Base-by-base conservation (phyloP, 176 grass and related monocot genomes). In the Carex parvula region DNA sequence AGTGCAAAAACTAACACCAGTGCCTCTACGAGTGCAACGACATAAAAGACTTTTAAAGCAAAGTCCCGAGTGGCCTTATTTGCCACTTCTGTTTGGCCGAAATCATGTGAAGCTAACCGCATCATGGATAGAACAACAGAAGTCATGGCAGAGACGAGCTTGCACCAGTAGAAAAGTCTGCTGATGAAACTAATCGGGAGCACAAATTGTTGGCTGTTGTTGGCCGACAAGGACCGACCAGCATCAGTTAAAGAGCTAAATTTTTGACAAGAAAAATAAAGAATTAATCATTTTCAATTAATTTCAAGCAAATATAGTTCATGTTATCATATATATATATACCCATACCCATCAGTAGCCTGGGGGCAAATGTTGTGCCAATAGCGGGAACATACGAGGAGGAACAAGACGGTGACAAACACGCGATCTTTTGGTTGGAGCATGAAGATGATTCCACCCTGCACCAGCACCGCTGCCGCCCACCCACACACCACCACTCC, bases 31-130 rank as follows among this genome's bases (percentile, higher is more conserved):
- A 92, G 77, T 50, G 93, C 83, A 0, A 94, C 81, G 0, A 76
- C 68, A 75, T 94, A 94, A 86, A 94, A 94, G 39, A 94, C 90
- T 68, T 81, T 84, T 12, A 94, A 85, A 59, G 90, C 86, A 3
- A 88, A 82, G 0, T 89, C 68, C 0, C 84, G 60, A 86, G 60
- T 60, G 9, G 81, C 60, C 35, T 93, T 41, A 6, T 41, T 41
- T 6, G 0, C 39, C 39, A 6, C 94, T 12, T 21, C 48, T 1
- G 60, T 69, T 2, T 72, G 76, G 0, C 94, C 94, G 64, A 88
- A 97, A 82, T 97, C 94, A 68, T 93, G 94, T 79, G 73, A 0
- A 0, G 82, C 24, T 33, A 97, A 81, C 11, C 94, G 76, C 81
- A 59, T 80, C 1, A 83, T 52, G 8, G 94, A 93, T 0, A 97